Conservation (phyloP, 306 rosid genomes). For the Trichosanthes cucumerina region DNA sequence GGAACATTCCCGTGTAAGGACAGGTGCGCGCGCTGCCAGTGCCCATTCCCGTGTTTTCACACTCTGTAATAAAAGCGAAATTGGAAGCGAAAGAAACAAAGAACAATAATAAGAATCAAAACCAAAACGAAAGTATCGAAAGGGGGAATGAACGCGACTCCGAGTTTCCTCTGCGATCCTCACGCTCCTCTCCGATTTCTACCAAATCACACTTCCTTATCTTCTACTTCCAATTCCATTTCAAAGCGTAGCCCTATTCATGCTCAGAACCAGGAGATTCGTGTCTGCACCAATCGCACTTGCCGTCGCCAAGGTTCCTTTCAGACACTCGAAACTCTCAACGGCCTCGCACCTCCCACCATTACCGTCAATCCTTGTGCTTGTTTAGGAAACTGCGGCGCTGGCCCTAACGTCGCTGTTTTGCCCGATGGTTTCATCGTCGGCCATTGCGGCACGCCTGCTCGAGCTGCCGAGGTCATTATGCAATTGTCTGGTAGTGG, state of each 20-base stretch:
- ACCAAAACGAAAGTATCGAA: background rate
- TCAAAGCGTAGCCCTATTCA: background rate
- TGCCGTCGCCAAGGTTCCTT: constrained; percentile 81
- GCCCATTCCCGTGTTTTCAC: background rate
- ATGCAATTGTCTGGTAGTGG: constrained; percentile 16
- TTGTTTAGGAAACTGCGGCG: constrained; percentile 69
- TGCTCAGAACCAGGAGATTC: constrained; percentile 35
- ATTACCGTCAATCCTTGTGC: constrained; percentile 50
- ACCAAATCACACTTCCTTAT: background rate
- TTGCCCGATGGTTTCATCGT: constrained; percentile 43
- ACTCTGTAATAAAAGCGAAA: background rate
- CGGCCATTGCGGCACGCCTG: constrained; percentile 54
- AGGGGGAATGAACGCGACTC: background rate
- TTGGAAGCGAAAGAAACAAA: background rate
- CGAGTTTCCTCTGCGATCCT: background rate
- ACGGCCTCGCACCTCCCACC: constrained; percentile 50
- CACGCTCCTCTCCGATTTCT: background rate
- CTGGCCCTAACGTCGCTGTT: constrained; percentile 68
- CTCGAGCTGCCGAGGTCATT: constrained; percentile 56
- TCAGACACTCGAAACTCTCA: constrained; percentile 57
- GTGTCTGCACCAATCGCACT: constrained; percentile 75
- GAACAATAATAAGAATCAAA: background rate
- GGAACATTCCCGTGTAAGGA: no score
- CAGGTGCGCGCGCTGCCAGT: no score
- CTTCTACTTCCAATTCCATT: background rate